A percentile compares a stretch with the other conserved stretches of the same genome.
These are phyloP conservation scores for Aspergillus uvarum DNA, from an alignment of 2,329 filamentous ascomycete genomes.

Conservation along the genomic window DNA sequence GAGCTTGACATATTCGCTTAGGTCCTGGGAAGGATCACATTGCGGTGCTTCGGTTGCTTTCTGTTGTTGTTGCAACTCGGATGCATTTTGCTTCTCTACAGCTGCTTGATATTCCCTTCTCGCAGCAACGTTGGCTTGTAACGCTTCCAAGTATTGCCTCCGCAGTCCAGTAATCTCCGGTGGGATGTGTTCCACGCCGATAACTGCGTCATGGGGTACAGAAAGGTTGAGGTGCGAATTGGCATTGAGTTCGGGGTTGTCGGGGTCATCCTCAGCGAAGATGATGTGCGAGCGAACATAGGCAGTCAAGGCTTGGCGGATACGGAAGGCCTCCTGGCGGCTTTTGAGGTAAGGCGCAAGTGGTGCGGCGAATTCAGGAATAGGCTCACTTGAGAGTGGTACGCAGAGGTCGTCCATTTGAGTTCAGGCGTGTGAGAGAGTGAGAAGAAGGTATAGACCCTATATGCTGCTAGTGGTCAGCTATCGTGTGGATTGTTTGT, in stretches of 20 bases:
- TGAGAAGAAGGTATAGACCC: not conserved
- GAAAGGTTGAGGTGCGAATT: conserved; percentile 38
- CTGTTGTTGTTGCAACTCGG: conserved; percentile 25
- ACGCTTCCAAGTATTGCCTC: conserved; percentile 47
- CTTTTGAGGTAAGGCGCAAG: conserved; percentile 42
- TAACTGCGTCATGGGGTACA: conserved; percentile 32
- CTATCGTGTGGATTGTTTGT: not conserved
- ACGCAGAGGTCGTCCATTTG: not conserved
- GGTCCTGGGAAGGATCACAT: conserved; percentile 25
- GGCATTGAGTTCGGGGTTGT: conserved; percentile 19
- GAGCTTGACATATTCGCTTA: conserved; percentile 45
- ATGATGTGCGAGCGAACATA: conserved; percentile 40
- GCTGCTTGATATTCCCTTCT: conserved; percentile 39
- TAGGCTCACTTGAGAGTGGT: conserved; percentile 27
- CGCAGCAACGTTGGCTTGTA: conserved; percentile 45
- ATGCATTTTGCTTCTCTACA: conserved; percentile 34
- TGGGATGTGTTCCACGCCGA: conserved; percentile 36
- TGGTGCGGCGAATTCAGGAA: conserved; percentile 36
- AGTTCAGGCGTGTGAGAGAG: not conserved
- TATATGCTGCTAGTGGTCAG: not conserved
- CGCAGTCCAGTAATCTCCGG: conserved; percentile 45
- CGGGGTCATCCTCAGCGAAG: conserved; percentile 29
- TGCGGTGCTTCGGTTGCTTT: conserved; percentile 12
- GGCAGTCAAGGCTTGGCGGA: conserved; percentile 40
- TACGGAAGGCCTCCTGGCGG: conserved; percentile 40